Evolutionary conservation across 2,329 filamentous ascomycete species (phyloP), one percentile per base, ranked within the genome.

Genomic region (Phialemonium atrogriseum): DNA sequence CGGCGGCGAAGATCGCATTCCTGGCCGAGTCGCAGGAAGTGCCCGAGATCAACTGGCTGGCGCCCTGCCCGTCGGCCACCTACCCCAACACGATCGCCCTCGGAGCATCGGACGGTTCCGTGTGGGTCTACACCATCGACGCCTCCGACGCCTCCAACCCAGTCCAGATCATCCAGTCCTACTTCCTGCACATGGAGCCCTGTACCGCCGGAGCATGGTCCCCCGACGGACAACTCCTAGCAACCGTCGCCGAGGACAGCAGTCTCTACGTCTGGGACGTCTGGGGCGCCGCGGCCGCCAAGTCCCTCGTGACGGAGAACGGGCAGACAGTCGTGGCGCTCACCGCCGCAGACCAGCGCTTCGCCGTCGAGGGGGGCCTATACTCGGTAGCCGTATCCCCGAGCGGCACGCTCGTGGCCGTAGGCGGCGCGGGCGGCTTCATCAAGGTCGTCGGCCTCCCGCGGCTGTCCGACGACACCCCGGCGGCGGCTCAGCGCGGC

Each of bases 101-200:
- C 7, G 91, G 91, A 35, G 87, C 87, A 20, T 83, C 73, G 21
- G 88, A 98, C 53, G 91, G 91, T 34, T 88, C 80, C 31, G 87
- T 95, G 24, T 98, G 91, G 91, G 82, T 98, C 8, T 94, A 95
- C 62, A 80, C 78, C n/a, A 70, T 96, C 49, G 80, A 88, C 55
- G 63, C 73, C 18, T 66, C 66, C 33, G 77, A 84, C 41, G 25
- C 58, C 20, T 59, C 59, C 30, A 66, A 63, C 48, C 60, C 84
- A 7, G 68, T 96, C 32, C 78, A 80, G 47, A 91, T 96, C 50
- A 71, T 93, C 5, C 85, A 94, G 62, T 82, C 82, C 16, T 95
- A 91, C 64, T 95, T 94, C 67, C 70, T 93, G 16, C 91, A 96
- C 63, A 89, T 84, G 4, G 81, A 63, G 12, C 64, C 84, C 17